These are phyloP conservation scores for Aureobasidium zeae DNA, from an alignment of 2,329 filamentous ascomycete species.

Conservation along the genomic window DNA sequence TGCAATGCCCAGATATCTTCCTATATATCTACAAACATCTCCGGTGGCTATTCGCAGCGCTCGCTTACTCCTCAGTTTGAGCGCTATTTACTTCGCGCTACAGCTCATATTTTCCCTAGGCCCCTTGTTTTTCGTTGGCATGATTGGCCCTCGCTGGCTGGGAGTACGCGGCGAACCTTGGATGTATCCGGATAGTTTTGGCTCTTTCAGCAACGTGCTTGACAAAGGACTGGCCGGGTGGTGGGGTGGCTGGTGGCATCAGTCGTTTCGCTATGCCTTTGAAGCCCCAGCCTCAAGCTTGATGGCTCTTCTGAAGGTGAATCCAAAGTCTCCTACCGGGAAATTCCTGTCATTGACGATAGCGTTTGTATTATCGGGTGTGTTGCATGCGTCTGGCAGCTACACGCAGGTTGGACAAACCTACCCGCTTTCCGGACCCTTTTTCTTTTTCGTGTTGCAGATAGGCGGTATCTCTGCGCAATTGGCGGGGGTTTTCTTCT, in stretches of 20 bases:
- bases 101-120: conserved; percentile 50
- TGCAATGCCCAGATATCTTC: conserved; percentile 41
- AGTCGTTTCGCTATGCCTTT: conserved; percentile 71
- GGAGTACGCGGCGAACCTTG: conserved; percentile 52
- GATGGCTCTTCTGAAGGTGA: conserved; percentile 23
- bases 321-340: conserved; percentile 29
- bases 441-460: conserved; percentile 65
- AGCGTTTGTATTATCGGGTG: conserved; percentile 58
- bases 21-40: conserved; percentile 31
- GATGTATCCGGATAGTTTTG: conserved; percentile 53
- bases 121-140: conserved; percentile 51
- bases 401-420: conserved; percentile 55
- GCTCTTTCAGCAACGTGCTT: conserved; percentile 44
- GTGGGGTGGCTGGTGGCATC: conserved; percentile 88
- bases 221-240: conserved; percentile 67
- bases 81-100: conserved; percentile 52
- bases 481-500: conserved; percentile 29
- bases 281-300: conserved; percentile 49
- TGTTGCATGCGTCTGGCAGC: conserved; percentile 64
- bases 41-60: conserved; percentile 41
- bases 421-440: conserved; percentile 42
- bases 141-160: conserved; percentile 50
- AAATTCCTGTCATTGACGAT: conserved; percentile 36
- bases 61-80: conserved; percentile 48
- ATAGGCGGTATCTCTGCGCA: conserved; percentile 58